Evolutionary conservation across 2,329 filamentous ascomycete genomes (phyloP).

Genomic region (Pezizomycotina sp.): DNA sequence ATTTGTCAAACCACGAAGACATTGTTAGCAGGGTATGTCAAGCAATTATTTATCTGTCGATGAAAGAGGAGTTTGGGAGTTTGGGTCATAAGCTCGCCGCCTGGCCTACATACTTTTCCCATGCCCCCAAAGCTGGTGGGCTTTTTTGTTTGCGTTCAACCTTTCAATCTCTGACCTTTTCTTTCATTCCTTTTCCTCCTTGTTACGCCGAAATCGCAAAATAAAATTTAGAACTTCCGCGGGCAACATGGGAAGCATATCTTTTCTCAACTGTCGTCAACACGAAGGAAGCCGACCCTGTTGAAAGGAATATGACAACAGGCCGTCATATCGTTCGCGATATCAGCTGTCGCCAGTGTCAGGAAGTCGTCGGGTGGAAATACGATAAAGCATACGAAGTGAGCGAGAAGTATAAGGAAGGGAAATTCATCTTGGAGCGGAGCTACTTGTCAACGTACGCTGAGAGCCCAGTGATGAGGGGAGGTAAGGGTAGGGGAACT

Average conservation of each 20-base stretch:
- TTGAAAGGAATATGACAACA: constrained; percentile 95
- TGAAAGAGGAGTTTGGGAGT: not conserved
- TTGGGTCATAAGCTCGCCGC: too few species aligned
- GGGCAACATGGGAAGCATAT: constrained; percentile 97
- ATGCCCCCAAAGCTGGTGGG: too few species aligned
- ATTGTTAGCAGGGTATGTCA: constrained; percentile 72
- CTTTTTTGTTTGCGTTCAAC: too few species aligned
- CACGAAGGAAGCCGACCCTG: constrained; percentile 63
- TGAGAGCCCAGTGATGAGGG: too few species aligned
- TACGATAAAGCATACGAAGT: constrained; percentile 93
- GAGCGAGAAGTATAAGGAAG: constrained; percentile 96
- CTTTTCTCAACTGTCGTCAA: constrained; percentile 93
- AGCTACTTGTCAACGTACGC: constrained; percentile 62
- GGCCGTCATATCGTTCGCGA: constrained; percentile 87
- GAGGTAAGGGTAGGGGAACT: too few species aligned
- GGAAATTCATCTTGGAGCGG: constrained; percentile 89
- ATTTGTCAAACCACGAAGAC: constrained; percentile 86
- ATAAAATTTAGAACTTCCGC: constrained; percentile 62
- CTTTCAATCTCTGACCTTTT: too few species aligned
- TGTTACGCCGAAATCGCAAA: not conserved
- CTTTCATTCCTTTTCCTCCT: not conserved
- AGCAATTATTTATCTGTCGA: not conserved
- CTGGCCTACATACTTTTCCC: too few species aligned
- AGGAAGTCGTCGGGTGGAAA: constrained; percentile 90
- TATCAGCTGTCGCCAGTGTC: constrained; percentile 80